Evolutionary conservation across 768 basidiomycete species (phyloP), one percentile per base, ranked within the genome.

Genomic region (Tulasnella sp.): DNA sequence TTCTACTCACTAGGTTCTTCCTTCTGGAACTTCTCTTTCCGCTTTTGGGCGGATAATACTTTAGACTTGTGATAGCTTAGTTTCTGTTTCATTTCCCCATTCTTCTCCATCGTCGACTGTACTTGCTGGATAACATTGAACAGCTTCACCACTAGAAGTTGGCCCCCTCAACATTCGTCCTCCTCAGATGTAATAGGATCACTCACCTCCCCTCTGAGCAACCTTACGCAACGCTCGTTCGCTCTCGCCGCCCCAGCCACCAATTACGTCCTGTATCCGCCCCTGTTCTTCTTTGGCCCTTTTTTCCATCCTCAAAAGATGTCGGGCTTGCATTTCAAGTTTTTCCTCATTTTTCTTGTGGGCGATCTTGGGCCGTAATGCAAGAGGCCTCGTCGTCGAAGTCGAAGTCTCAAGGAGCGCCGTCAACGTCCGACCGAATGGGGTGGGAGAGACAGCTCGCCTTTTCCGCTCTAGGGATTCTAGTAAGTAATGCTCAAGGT

Each of bases 51-150:
- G 50, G 75, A 80, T 57, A 67, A 69, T 55, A 76, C 8, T 72
- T 67, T 11, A 86, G 86, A 5, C 85, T 81, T 35, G 83, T 76
- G 48, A 89, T 66, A 0, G 80, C 77, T 31, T 85, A 79, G 64
- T 84, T 89, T 23, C 86, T 86, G 19, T 78, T 75, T 48, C 45
- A 25, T 75, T 29, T 74, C 67, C 9, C 79, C 76, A 64, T 81
- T 80, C 21, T 73, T 75, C 9, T 75, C 75, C 4, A 68, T 73
- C 8, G 74, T 67, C 1, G 77, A 72, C 11, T 91, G 88, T 17
- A 86, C 82, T 61, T 86, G 84, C 61, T 90, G 88, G 48, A 91
- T 85, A 3, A 77, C 80, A 63, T 91, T 91, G 72, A 91, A 91
- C 14, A 91, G 71, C 65, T 84, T 81, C n/a, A 91, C 86, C 43